phyloP scores from a whole-genome alignment of 805 yeast genomes.

The Metschnikowia proteae region DNA sequence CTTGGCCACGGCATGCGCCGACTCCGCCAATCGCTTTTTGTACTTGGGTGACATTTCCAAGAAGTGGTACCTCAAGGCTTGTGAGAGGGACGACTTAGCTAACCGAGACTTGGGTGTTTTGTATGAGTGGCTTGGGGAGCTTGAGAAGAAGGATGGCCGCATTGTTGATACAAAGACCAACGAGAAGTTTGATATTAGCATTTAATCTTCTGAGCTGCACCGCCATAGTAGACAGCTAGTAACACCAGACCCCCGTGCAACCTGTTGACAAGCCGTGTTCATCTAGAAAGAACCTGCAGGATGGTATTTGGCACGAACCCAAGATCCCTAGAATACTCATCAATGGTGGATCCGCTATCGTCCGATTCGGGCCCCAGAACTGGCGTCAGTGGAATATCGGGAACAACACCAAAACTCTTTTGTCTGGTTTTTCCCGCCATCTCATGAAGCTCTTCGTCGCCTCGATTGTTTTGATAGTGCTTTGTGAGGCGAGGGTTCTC shows the following conservation, averaged over 20 bases:
- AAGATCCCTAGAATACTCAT: slow-evolving; percentile 3
- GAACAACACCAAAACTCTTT: slow-evolving; percentile 17
- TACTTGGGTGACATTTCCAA: slow-evolving; percentile 37
- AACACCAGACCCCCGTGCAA: background rate
- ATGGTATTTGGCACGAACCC: background rate
- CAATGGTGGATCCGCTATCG: slow-evolving; percentile 9
- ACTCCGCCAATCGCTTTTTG: slow-evolving; percentile 31
- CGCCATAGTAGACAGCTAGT: no score
- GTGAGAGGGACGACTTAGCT: slow-evolving; percentile 39
- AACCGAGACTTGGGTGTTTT: slow-evolving; percentile 40
- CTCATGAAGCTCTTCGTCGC: background rate
- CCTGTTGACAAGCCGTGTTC: background rate
- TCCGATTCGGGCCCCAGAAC: slow-evolving; percentile 12
- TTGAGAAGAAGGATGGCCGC: slow-evolving; percentile 21
- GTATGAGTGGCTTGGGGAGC: slow-evolving; percentile 41
- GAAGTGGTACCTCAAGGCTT: slow-evolving; percentile 42
- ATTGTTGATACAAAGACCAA: slow-evolving; percentile 16
- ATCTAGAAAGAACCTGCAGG: background rate
- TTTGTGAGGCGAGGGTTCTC: slow-evolving; percentile 17
- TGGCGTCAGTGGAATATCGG: background rate
- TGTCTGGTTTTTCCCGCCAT: slow-evolving; percentile 7
- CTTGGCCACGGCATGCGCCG: slow-evolving; percentile 39
- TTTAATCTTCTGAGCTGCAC: background rate
- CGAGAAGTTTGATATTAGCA: slow-evolving; percentile 11
- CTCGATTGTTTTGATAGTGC: slow-evolving; percentile 12